These are phyloP conservation scores for Leishmania amazonensis DNA, from an alignment of 208 protist species.

Conservation along the genomic window DNA sequence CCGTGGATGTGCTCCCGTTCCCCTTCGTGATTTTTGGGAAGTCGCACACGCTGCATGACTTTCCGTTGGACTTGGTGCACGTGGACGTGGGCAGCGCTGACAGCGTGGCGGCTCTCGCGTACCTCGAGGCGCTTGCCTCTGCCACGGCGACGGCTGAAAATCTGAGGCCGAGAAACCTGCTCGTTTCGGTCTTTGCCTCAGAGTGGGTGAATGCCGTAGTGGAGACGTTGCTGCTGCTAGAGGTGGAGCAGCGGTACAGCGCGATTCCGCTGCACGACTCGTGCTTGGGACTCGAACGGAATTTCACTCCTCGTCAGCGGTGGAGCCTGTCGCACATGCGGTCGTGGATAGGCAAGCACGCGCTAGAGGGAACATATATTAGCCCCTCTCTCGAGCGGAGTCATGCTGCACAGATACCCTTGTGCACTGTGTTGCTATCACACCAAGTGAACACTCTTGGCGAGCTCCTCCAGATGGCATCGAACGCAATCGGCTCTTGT, in stretches of 20 bases:
- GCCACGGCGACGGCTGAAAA: not conserved
- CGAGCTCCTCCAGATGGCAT: slow-evolving; percentile 2
- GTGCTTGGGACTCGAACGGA: not conserved
- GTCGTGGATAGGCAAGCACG: not conserved
- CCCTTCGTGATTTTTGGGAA: slow-evolving; percentile 1
- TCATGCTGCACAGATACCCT: slow-evolving; percentile 2
- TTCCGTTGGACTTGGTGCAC: slow-evolving; percentile 40
- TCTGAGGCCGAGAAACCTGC: slow-evolving; percentile 23
- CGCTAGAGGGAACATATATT: not conserved
- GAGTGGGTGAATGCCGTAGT: slow-evolving; percentile 24
- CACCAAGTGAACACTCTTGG: not conserved
- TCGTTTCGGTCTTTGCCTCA: slow-evolving; percentile 36
- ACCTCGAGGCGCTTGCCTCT: slow-evolving; percentile 19
- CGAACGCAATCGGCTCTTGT: not conserved
- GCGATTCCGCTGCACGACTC: slow-evolving; percentile 12
- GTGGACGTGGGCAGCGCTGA: slow-evolving; percentile 39
- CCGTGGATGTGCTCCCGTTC: slow-evolving; percentile 4
- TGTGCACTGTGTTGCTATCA: slow-evolving; percentile 18
- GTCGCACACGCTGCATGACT: slow-evolving; percentile 9
- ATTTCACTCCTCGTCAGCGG: not conserved
- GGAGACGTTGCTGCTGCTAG: slow-evolving; percentile 12
- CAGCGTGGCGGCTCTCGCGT: slow-evolving; percentile 27
- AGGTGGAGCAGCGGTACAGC: slow-evolving; percentile 6
- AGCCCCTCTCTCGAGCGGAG: slow-evolving; percentile 8
- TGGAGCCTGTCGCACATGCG: slow-evolving; percentile 2